Conservation (phyloP, 768 basidiomycete species). For the Boletus tomentosulus region DNA sequence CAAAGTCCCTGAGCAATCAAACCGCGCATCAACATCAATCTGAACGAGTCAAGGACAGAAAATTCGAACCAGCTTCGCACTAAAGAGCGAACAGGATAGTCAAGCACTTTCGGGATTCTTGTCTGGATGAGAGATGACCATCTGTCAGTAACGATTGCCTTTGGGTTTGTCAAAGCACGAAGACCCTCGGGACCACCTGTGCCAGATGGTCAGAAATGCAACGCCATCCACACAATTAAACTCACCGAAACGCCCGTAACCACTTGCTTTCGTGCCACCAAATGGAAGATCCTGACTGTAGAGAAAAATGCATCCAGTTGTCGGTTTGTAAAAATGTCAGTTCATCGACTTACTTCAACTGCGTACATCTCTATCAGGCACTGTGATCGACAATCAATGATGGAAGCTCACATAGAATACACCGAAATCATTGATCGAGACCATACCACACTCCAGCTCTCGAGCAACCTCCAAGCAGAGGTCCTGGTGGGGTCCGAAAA, state of each 20-base stretch:
- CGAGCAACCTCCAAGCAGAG: slow-evolving; percentile 78
- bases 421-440: slow-evolving; percentile 92
- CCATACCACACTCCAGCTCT: slow-evolving; percentile 91
- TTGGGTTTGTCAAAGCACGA: slow-evolving; percentile 80
- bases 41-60: not conserved
- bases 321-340: slow-evolving; percentile 5
- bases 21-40: not conserved
- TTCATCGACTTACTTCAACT: slow-evolving; percentile 59
- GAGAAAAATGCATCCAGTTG: not conserved
- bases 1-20: slow-evolving; percentile 41
- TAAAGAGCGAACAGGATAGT: slow-evolving; percentile 79
- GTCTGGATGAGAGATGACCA: slow-evolving; percentile 85
- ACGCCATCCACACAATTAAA: not conserved
- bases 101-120: slow-evolving; percentile 76
- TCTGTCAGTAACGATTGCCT: slow-evolving; percentile 82
- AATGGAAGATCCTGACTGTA: slow-evolving; percentile 88
- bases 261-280: slow-evolving; percentile 87
- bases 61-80: slow-evolving; percentile 65
- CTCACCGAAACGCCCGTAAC: slow-evolving; percentile 90
- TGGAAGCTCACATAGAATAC: slow-evolving; percentile 68
- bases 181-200: slow-evolving; percentile 91
- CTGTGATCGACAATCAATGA: not conserved
- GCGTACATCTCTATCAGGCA: slow-evolving; percentile 15
- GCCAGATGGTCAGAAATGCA: slow-evolving; percentile 6
- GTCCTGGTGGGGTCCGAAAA: slow-evolving; percentile 84